A percentile compares a stretch with the other conserved stretches of the same genome.
These are phyloP conservation scores for Serendipita vermifera DNA, from an alignment of 768 basidiomycete genomes.

Conservation along the genomic window DNA sequence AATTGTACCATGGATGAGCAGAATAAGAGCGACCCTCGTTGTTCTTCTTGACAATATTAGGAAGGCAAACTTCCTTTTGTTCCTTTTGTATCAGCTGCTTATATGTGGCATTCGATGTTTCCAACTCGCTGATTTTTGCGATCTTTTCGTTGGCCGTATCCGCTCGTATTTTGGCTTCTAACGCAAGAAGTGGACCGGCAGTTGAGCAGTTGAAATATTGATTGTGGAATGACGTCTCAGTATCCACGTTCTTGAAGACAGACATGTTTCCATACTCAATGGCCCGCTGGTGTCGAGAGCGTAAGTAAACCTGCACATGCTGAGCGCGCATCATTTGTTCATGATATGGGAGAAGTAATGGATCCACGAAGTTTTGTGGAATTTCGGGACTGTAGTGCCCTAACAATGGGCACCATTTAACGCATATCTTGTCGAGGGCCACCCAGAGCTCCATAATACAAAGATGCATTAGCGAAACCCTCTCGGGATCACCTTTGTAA, in stretches of 20 bases:
- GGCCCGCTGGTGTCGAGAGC: constrained; percentile 19
- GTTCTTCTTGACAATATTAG: not conserved
- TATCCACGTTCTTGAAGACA: constrained; percentile 23
- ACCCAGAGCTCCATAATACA: constrained; percentile 38
- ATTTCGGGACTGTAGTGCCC: constrained; percentile 36
- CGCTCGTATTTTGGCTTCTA: constrained; percentile 23
- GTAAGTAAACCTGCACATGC: constrained; percentile 23
- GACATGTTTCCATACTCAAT: constrained; percentile 17
- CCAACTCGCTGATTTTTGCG: constrained; percentile 23
- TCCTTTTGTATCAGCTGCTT: constrained; percentile 15
- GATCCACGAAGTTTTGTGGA: constrained; percentile 26
- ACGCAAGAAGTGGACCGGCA: constrained; percentile 17
- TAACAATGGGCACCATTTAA: constrained; percentile 28
- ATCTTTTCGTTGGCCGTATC: constrained; percentile 18
- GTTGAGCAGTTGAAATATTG: constrained; percentile 22
- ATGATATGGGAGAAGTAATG: constrained; percentile 29
- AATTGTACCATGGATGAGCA: constrained; percentile 11
- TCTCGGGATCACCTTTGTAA: constrained; percentile 14
- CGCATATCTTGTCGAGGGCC: constrained; percentile 30
- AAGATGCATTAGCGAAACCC: constrained; percentile 31
- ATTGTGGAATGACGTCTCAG: constrained; percentile 22
- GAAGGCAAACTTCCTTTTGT: not conserved
- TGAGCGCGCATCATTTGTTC: constrained; percentile 22
- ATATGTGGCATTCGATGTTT: constrained; percentile 17
- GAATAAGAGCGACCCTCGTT: constrained; percentile 13